Base-by-base conservation (phyloP, 176 grass and related monocot species). In the Secale cereale region DNA sequence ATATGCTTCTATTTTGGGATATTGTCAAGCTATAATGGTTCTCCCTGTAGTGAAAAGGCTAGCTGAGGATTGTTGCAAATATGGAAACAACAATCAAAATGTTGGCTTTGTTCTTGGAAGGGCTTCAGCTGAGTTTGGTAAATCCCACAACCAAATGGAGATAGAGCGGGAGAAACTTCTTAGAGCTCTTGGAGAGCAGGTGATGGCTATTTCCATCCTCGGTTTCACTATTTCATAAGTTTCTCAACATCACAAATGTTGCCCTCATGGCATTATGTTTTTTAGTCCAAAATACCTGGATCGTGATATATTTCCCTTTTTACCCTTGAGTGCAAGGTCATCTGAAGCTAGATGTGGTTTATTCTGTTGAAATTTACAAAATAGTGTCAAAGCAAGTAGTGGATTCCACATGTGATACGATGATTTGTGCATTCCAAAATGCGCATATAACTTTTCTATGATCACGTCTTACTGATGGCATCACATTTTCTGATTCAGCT, bases 11-110 rank as follows among this genome's bases (percentile, higher is more conserved):
- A 39, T 83, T 60, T 62, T 85, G 43, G 60, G 16, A 70, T 62
- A 16, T 87, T 68, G 26, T 68, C 31, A 25, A 59, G 30, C 17
- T 59, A 65, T 19, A 19, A 35, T 90, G 25, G 79, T 89, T 80
- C 63, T 77, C 59, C 37, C 39, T 83, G 78, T 66, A 99, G 97
- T 99, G 45, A 99, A 92, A 86, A 99, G 46, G 74, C 77, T 99
- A 80, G 88, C 97, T 43, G 94, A 94, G 56, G 91, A 96, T 86
- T 99, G 97, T 83, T 92, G 91, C 88, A 99, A 88, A 89, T 99
- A 96, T 65, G 97, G 97, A 87, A 89, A 76, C 54, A 85, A 90
- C 71, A 90, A 91, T 89, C 90, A 91, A 82, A 77, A 78, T 84
- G 69, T 82, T 66, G 87, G 88, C 82, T 99, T 94, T 89, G 88